Evolutionary conservation across 306 rosid species (phyloP), one percentile per base, ranked within the genome.

Genomic region (Cucumis hystrix): DNA sequence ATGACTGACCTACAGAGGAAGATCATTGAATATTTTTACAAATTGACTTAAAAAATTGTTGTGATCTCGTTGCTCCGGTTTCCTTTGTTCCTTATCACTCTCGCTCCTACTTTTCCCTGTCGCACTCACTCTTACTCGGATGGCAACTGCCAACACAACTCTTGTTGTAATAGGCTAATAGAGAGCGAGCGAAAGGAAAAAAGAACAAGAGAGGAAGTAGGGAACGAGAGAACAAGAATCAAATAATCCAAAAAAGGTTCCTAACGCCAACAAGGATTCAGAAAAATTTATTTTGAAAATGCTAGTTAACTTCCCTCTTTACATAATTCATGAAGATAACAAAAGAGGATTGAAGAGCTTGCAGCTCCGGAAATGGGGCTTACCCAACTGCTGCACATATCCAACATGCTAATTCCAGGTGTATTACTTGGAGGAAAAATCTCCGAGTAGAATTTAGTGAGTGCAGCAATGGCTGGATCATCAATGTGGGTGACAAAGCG

Each of bases 321-420:
- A 52, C 21, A 35, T 17, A 17, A 56, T 74, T 39, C 78, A 55
- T 35, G 65, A 54, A 74, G 28, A 52, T 17, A 51, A 47, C 40
- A 33, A 30, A 33, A 61, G 47, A 75, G 30, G 8, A 71, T 45
- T 7, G 39, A 45, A 45, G 40, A 70, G 23, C 58, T 25, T 47
- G 7, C 25, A 69, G 47, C 30, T 21, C 58, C 17, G 21, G 59
- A 75, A 78, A 80, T 73, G 57, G 59, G 18, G 35, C 89, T 82
- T 82, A 92, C 97, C 96, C 97, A 92, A 83, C 97, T 92, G 86
- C 96, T 87, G 79, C 97, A 90, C 90, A 90, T 83, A 75, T 92
- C 97, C 90, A 92, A 69, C 81, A 89, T 84, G 90, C 83, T 82
- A 6, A 88, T 83, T 70, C 93, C 97, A 39, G 90, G 88, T 82